Evolutionary conservation across 306 rosid species (phyloP).

Genomic region (Macrotyloma uniflorum): DNA sequence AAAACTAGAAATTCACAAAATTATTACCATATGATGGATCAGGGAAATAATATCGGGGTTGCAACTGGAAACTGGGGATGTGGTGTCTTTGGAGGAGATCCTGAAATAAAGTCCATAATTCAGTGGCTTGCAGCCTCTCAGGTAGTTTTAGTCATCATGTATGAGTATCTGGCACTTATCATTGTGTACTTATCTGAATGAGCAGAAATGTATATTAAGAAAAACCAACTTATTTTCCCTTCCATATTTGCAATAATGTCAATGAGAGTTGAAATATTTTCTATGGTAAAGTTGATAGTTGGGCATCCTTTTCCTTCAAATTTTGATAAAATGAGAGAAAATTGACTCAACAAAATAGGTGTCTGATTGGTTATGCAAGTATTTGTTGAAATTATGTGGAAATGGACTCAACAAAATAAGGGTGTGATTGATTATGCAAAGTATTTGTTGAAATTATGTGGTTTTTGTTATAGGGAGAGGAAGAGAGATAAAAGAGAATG

Average conservation of each 20-base stretch:
- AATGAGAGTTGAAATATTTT: not conserved
- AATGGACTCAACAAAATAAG: constrained; percentile 8
- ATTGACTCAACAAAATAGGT: constrained; percentile 6
- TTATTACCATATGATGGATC: constrained; percentile 33
- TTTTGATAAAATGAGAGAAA: not conserved
- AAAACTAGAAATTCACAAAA: constrained; percentile 37
- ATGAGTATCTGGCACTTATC: not conserved
- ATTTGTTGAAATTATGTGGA: not conserved
- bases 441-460: not conserved
- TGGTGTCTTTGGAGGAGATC: constrained; percentile 95
- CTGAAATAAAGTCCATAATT: constrained; percentile 75
- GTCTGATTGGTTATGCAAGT: not conserved
- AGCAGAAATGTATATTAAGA: not conserved
- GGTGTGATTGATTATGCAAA: not conserved
- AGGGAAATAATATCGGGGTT: constrained; percentile 59
- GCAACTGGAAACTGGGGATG: constrained; percentile 98
- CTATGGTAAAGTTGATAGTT: not conserved
- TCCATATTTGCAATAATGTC: not conserved
- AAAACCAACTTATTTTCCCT: not conserved
- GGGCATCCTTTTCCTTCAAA: not conserved
- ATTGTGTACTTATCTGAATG: not conserved
- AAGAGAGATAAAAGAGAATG: too few relatives aligned
- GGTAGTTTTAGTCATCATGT: constrained; percentile 47
- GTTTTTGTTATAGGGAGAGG: not conserved
- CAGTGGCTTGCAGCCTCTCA: constrained; percentile 99